Evolutionary conservation across 768 basidiomycete genomes (phyloP).

Genomic region (Suillus subalutaceus): DNA sequence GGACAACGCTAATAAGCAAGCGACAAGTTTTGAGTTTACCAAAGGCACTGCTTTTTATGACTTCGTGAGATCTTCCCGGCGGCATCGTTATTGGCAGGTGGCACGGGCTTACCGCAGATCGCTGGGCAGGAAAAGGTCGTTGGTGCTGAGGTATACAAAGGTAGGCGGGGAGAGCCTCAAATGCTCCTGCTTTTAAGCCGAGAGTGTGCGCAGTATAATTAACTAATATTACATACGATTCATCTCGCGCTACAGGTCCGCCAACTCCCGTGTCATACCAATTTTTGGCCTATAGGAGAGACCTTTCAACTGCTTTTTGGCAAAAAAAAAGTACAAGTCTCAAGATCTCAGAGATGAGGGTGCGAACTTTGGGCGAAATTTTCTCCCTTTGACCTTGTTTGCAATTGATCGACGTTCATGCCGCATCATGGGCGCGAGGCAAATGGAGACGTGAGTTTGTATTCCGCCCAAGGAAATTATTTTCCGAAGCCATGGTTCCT

Average conservation of each 20-base stretch:
- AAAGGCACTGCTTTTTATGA: conserved; percentile 19
- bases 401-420: conserved; percentile 15
- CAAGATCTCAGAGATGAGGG: conserved; percentile 7
- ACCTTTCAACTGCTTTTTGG: conserved; percentile 14
- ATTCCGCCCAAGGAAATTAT: background rate
- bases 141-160: background rate
- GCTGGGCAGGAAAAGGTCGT: conserved; percentile 3
- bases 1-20: conserved; percentile 32
- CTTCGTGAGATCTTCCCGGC: conserved; percentile 16
- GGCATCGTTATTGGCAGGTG: conserved; percentile 9
- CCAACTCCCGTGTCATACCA: conserved; percentile 17
- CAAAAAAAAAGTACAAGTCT: conserved; percentile 16
- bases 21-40: conserved; percentile 17
- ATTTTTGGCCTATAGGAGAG: conserved; percentile 10
- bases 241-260: conserved; percentile 13
- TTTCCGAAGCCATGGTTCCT: conserved; percentile 6
- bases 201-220: conserved; percentile 14
- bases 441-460: conserved; percentile 12
- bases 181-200: conserved; percentile 14
- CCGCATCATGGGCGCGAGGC: conserved; percentile 9
- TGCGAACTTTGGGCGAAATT: conserved; percentile 11
- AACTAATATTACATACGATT: conserved; percentile 20
- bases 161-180: background rate
- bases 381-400: conserved; percentile 10
- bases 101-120: conserved; percentile 7